phyloP scores from a whole-genome alignment of 2,329 filamentous ascomycete species.

The Arthrinium phaeospermum region DNA sequence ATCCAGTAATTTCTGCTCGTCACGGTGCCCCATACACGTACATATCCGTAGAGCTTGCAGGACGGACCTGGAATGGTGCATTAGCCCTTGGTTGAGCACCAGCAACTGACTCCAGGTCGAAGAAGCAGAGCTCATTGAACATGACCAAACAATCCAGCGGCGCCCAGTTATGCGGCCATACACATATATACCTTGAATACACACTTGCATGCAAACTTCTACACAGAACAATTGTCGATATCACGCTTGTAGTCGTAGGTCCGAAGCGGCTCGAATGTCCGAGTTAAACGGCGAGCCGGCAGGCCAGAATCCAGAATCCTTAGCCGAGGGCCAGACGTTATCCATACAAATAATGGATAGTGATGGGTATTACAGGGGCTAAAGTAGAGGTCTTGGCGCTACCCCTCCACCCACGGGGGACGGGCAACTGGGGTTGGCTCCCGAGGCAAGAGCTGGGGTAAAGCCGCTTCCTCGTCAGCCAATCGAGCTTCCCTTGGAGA shows the following conservation, averaged over 20 bases:
- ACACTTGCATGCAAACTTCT: neutral
- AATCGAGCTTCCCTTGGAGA: conserved; percentile 3
- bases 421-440: neutral
- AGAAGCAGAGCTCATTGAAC: neutral
- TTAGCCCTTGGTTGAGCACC: neutral
- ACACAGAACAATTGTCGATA: neutral
- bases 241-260: neutral
- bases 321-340: neutral
- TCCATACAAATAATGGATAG: neutral
- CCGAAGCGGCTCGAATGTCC: neutral
- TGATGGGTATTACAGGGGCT: neutral
- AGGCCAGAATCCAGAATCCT: neutral
- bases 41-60: conserved; percentile 7
- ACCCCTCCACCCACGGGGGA: neutral
- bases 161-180: neutral
- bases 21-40: neutral
- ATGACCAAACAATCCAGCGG: neutral
- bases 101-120: neutral
- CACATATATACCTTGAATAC: no score
- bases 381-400: neutral
- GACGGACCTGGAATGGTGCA: neutral
- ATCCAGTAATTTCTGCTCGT: neutral
- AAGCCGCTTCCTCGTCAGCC: conserved; percentile 1
- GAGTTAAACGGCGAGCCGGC: neutral
- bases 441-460: conserved; percentile 17